phyloP scores from a whole-genome alignment of 768 basidiomycete genomes.

The Baorangia bicolor region DNA sequence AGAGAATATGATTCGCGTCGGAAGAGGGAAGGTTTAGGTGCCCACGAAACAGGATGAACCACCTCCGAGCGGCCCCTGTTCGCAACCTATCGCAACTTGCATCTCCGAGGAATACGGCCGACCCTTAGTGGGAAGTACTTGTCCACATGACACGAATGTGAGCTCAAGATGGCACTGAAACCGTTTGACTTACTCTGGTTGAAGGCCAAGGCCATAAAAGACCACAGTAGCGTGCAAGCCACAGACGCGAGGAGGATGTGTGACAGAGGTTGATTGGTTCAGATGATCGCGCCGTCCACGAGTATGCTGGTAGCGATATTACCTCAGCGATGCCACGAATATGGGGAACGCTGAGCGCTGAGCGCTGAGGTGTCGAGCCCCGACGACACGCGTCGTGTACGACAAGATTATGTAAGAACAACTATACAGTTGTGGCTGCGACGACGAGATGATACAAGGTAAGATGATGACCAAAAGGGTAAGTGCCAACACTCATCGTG shows the following conservation, averaged over 20 bases:
- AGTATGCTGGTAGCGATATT: constrained; percentile 15
- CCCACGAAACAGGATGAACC: constrained; percentile 1
- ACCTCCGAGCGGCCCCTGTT: background rate
- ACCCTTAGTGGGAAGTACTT: constrained; percentile 23
- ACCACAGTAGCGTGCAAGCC: constrained; percentile 26
- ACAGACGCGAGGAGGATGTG: constrained; percentile 21
- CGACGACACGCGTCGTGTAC: too few species aligned
- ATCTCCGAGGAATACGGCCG: constrained; percentile 8
- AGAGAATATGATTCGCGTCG: constrained; percentile 26
- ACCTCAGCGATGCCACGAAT: too few species aligned
- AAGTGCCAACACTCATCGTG: too few species aligned
- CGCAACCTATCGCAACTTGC: background rate
- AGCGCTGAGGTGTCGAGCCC: too few species aligned
- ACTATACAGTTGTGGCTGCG: too few species aligned
- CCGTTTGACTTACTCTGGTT: constrained; percentile 24
- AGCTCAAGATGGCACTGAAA: background rate
- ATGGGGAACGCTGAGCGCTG: too few species aligned
- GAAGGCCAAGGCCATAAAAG: constrained; percentile 12
- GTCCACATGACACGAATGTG: background rate
- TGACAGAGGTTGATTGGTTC: background rate
- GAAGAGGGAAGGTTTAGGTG: constrained; percentile 20
- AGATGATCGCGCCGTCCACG: background rate
- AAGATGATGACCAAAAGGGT: too few species aligned
- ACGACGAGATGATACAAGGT: too few species aligned
- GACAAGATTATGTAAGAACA: too few species aligned